These are phyloP conservation scores for Posidonia australis DNA, from an alignment of 106 monocot genomes.

Conservation along the genomic window DNA sequence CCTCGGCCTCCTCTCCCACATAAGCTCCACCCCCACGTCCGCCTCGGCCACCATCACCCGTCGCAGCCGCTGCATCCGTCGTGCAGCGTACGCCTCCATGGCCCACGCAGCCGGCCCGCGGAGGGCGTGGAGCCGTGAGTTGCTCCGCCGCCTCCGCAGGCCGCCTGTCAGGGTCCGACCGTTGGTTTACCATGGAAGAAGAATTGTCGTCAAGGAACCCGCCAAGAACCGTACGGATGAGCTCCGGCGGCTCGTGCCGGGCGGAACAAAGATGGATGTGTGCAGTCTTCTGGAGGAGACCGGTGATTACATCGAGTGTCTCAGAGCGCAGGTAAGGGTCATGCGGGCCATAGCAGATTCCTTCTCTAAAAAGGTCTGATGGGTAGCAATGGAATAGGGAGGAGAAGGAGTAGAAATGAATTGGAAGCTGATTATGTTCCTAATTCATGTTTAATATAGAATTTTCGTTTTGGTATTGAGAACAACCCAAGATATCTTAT, in stretches of 20 bases:
- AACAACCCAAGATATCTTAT: no score
- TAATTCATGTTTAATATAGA: no score
- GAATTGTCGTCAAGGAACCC: no score
- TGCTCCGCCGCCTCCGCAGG: conserved; percentile 15
- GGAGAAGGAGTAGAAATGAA: no score
- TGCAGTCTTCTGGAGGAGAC: conserved; percentile 37
- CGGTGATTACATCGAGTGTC: conserved; percentile 26
- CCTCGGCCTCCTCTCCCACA: conserved; percentile 17
- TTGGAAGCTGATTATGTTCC: no score
- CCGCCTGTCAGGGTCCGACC: background rate
- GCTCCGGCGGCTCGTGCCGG: conserved; percentile 33
- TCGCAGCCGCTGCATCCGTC: conserved; percentile 11
- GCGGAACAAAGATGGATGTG: conserved; percentile 25
- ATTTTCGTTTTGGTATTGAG: no score
- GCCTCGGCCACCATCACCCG: background rate
- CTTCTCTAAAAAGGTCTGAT: background rate
- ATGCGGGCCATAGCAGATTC: conserved; percentile 29
- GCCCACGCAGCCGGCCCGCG: conserved; percentile 17
- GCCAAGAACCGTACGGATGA: conserved; percentile 10
- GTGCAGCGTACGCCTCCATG: conserved; percentile 32
- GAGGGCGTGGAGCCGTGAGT: conserved; percentile 21
- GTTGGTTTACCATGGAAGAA: no score
- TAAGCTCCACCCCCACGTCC: background rate
- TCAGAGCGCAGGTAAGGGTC: conserved; percentile 29
- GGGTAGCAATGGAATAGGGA: no score